These are phyloP conservation scores for Teunomyces lycoperdinae DNA, from an alignment of 805 yeast genomes.

Conservation along the genomic window DNA sequence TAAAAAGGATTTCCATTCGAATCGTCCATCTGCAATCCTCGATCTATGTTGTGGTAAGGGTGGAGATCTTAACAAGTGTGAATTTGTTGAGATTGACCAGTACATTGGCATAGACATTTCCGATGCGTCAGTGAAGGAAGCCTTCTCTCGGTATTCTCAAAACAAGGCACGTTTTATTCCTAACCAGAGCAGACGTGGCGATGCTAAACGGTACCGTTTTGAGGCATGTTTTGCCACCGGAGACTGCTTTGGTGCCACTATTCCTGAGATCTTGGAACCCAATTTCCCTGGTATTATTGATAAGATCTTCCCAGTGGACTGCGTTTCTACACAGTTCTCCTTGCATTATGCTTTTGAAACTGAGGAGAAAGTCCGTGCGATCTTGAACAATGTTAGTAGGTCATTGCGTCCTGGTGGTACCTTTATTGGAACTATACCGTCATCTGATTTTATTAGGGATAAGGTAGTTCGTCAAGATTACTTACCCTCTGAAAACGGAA, in stretches of 20 bases:
- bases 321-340: conserved; percentile 88
- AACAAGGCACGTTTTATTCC: conserved; percentile 44
- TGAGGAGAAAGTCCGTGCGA: conserved; percentile 71
- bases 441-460: conserved; percentile 75
- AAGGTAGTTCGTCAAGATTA: conserved; percentile 52
- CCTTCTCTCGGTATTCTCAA: conserved; percentile 65
- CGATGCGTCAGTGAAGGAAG: conserved; percentile 83
- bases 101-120: conserved; percentile 92
- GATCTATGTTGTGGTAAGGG: conserved; percentile 98
- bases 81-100: conserved; percentile 65
- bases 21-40: conserved; percentile 47
- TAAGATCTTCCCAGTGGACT: conserved; percentile 76
- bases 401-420: conserved; percentile 79
- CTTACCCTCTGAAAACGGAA: conserved; percentile 24
- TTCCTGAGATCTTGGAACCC: conserved; percentile 62
- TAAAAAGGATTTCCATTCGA: conserved; percentile 19
- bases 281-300: conserved; percentile 60
- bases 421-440: conserved; percentile 93
- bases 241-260: conserved; percentile 75
- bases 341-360: conserved; percentile 92
- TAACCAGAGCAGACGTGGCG: conserved; percentile 17
- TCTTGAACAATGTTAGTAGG: conserved; percentile 71
- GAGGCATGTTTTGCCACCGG: conserved; percentile 88
- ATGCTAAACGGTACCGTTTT: conserved; percentile 53
- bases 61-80: conserved; percentile 92